Conservation (phyloP, 164 flowering plant genomes). For the Malania oleifera region DNA sequence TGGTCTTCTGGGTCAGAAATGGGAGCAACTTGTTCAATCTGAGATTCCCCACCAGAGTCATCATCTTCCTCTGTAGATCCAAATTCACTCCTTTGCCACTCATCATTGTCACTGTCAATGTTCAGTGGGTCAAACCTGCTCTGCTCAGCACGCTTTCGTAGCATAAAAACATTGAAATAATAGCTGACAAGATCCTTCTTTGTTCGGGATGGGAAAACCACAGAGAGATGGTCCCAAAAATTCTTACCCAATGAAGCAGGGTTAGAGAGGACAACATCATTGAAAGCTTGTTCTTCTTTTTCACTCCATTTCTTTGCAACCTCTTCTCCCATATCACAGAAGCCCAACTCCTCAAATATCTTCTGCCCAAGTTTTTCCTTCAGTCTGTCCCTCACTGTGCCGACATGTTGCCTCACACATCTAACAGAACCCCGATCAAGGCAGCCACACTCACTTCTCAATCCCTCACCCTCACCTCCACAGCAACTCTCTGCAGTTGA, state of each 20-base stretch:
- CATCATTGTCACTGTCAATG: slow-evolving; percentile 63
- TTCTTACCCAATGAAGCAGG: slow-evolving; percentile 40
- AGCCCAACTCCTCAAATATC: slow-evolving; percentile 35
- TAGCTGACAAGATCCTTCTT: slow-evolving; percentile 51
- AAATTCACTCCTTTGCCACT: slow-evolving; percentile 34
- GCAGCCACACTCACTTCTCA: slow-evolving; percentile 35
- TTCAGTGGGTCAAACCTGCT: slow-evolving; percentile 33
- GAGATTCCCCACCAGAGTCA: slow-evolving; percentile 35
- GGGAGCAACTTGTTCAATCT: slow-evolving; percentile 12
- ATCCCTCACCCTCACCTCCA: slow-evolving; percentile 15
- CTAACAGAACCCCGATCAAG: slow-evolving; percentile 34
- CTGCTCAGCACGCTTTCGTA: slow-evolving; percentile 52
- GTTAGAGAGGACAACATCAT: slow-evolving; percentile 30
- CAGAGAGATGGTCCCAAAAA: slow-evolving; percentile 39
- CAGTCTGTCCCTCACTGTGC: slow-evolving; percentile 39
- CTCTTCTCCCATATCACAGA: slow-evolving; percentile 49
- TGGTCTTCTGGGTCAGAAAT: too few relatives aligned
- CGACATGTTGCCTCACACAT: slow-evolving; percentile 40
- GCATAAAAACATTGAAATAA: slow-evolving; percentile 57
- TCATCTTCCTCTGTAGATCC: slow-evolving; percentile 29
- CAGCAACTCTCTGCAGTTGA: not conserved
- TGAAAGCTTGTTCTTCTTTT: slow-evolving; percentile 40
- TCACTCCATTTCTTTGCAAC: slow-evolving; percentile 42
- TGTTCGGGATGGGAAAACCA: slow-evolving; percentile 35
- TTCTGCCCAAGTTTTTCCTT: slow-evolving; percentile 27